Percentiles rank a stretch among this genome's conserved stretches.
These are phyloP conservation scores for Bassia scoparia DNA, from an alignment of 148 eudicot species.

Conservation along the genomic window DNA sequence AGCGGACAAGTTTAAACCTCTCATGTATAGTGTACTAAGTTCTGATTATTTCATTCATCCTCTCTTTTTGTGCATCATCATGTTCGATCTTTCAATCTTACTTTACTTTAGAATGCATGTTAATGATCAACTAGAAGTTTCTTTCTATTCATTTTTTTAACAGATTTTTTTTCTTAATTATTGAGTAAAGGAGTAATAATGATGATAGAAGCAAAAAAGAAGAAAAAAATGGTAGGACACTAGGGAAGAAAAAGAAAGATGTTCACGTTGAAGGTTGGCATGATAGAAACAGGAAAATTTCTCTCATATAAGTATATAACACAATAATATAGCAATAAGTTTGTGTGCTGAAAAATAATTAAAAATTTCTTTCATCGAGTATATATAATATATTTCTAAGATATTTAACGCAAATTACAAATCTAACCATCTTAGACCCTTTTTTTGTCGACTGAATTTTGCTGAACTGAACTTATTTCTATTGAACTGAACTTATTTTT, in stretches of 20 bases:
- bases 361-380: too few species aligned
- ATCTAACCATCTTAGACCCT: too few species aligned
- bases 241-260: not conserved
- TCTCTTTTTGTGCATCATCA: constrained; percentile 26
- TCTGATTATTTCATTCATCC: constrained; percentile 18
- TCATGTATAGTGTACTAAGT: constrained; percentile 20
- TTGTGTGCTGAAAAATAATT: not conserved
- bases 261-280: constrained; percentile 29
- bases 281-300: constrained; percentile 25
- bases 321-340: not conserved
- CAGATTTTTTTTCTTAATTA: not conserved
- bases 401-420: too few species aligned
- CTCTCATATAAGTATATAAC: not conserved
- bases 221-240: not conserved
- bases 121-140: too few species aligned
- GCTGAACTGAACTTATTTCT: too few species aligned
- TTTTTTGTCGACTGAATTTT: too few species aligned
- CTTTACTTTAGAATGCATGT: constrained; percentile 1
- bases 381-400: too few species aligned
- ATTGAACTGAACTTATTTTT: too few species aligned
- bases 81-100: too few species aligned
- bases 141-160: not conserved
- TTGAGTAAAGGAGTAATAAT: not conserved
- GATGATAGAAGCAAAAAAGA: not conserved
- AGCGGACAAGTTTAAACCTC: constrained; percentile 17